Evolutionary conservation across 495 filamentous ascomycete species (phyloP).

Genomic region (Penicillium malachiteum): DNA sequence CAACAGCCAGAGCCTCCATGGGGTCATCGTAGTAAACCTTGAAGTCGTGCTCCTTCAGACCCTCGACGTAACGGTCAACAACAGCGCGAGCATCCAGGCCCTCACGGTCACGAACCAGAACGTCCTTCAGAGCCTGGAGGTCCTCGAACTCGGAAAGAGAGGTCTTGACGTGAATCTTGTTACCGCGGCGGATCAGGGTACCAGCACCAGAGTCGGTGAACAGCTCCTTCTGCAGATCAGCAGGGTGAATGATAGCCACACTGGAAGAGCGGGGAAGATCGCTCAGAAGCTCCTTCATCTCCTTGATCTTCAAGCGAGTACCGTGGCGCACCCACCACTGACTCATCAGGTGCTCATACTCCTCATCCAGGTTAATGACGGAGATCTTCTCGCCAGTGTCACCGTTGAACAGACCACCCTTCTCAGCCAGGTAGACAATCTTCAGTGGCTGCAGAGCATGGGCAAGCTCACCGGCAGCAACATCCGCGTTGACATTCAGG

Average conservation of each 20-base stretch:
- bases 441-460: constrained; percentile 89
- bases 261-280: constrained; percentile 87
- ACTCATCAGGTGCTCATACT: constrained; percentile 91
- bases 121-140: constrained; percentile 71
- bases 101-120: constrained; percentile 81
- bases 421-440: constrained; percentile 97
- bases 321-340: constrained; percentile 97
- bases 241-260: constrained; percentile 96
- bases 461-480: constrained; percentile 91
- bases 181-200: constrained; percentile 89
- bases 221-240: constrained; percentile 90
- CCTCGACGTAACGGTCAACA: constrained; percentile 82
- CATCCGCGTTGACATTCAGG: constrained; percentile 96
- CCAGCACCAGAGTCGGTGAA: constrained; percentile 96
- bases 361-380: constrained; percentile 95
- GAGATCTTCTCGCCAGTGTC: constrained; percentile 95
- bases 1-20: constrained; percentile 95
- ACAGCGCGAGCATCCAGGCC: constrained; percentile 78
- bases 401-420: constrained; percentile 93
- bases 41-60: constrained; percentile 73
- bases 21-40: constrained; percentile 93
- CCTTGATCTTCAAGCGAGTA: constrained; percentile 96
- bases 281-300: constrained; percentile 91
- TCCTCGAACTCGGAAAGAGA: constrained; percentile 79
- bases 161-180: constrained; percentile 78